A percentile compares a stretch with the other conserved stretches of the same genome.
Evolutionary conservation across 495 filamentous ascomycete genomes (phyloP).

Genomic region (Penicillium samsonianum): DNA sequence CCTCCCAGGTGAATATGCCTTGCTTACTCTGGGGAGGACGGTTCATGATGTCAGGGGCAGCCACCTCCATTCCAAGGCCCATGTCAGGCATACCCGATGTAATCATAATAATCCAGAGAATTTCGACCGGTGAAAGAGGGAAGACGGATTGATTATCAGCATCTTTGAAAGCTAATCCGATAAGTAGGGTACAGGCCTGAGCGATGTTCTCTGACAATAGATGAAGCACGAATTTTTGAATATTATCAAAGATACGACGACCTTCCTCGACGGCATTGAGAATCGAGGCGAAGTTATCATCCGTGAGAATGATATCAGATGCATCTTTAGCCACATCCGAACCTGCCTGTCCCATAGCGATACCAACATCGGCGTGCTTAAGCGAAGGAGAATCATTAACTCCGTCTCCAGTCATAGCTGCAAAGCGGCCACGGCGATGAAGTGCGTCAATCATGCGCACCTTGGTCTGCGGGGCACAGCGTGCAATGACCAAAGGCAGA

Average conservation of each 20-base stretch:
- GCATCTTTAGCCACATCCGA: constrained; percentile 79
- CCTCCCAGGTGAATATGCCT: constrained; percentile 62
- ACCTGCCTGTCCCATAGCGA: constrained; percentile 78
- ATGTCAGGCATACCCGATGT: constrained; percentile 65
- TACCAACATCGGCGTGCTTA: constrained; percentile 78
- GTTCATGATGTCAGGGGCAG: constrained; percentile 59
- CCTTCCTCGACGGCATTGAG: constrained; percentile 65
- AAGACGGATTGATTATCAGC: constrained; percentile 56
- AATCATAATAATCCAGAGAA: constrained; percentile 69
- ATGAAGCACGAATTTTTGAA: constrained; percentile 68
- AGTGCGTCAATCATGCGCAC: constrained; percentile 68
- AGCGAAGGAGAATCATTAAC: constrained; percentile 90
- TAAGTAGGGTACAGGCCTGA: constrained; percentile 59
- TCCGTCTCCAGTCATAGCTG: constrained; percentile 93
- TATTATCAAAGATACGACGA: constrained; percentile 66
- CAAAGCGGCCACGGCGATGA: constrained; percentile 72
- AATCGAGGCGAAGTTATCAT: constrained; percentile 76
- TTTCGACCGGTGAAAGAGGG: constrained; percentile 63
- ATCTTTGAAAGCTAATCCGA: constrained; percentile 67
- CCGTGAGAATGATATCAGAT: constrained; percentile 69
- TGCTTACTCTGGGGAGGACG: constrained; percentile 57
- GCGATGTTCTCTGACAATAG: constrained; percentile 65
- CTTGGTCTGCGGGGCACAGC: constrained; percentile 68
- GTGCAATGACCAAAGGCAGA: constrained; percentile 64
- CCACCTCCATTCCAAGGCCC: constrained; percentile 64